Base-by-base conservation (phyloP, 163 green algal genomes). In the Chloroidium sp. region DNA sequence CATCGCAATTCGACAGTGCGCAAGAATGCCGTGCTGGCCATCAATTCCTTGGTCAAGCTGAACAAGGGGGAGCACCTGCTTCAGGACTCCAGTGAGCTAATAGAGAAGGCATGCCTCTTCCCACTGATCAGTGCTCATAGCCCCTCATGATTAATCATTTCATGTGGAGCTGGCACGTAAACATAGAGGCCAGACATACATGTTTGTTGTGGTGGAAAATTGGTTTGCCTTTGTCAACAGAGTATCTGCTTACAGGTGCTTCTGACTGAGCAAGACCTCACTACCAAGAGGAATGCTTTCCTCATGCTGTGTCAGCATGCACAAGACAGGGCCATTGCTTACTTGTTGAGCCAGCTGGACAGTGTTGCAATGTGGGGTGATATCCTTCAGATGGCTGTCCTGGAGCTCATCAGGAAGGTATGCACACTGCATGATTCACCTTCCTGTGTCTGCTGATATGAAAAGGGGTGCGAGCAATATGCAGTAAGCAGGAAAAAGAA, bases 391-490 rank as follows among this genome's bases (percentile, higher is more conserved):
- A 94, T 99, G 90, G 90, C 93, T 0, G 93, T 97, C 59, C 88
- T 99, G 77, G 96, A 99, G 76, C 90, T 98, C 1, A 95, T 98
- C 69, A 90, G 93, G 79, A 97, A 97, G 90, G 95, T 94, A 61
- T 2, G 85, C 14, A 69, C 10, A 72, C 67, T 72, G 67, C 67
- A 6, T 72, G 36, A 36, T 36, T 75, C 10, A 74, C n/a, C 62
- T 13, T 59, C 3, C 61, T 12, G 6, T 75, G 60, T 8, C 8
- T 76, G 1, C 74, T 62, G 59, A 72, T 6, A 6, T 72, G 64
- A 72, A n/a, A 6, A 72, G 64, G 64, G 64, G 36, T 36, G 36
- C 36, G 36, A 36, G 36, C 36, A 36, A 36, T 36, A 36, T 36
- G 36, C 36, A 36, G 36, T 36, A 36, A 36, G 36, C 36, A 36